phyloP scores from a whole-genome alignment of 2,329 filamentous ascomycete species.

The Ophiocordyceps sinensis region DNA sequence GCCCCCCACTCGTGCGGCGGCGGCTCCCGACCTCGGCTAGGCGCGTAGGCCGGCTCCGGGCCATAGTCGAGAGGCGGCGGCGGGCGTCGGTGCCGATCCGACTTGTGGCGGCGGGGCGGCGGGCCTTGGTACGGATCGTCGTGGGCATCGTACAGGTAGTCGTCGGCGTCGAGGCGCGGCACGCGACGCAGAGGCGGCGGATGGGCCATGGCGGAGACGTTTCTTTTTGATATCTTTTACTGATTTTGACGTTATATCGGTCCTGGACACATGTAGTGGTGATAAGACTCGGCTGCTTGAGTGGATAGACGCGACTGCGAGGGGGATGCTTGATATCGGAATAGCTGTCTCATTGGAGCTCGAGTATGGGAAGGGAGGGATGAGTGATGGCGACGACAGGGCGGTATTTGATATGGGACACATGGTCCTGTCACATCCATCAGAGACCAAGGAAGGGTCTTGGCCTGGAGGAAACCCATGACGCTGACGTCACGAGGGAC shows the following conservation, averaged over 20 bases:
- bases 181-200: constrained; percentile 9
- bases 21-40: constrained; percentile 3
- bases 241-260: no score
- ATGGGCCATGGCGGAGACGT: constrained; percentile 10
- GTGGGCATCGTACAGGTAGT: constrained; percentile 6
- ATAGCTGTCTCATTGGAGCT: no score
- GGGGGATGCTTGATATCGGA: not conserved
- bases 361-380: no score
- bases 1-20: constrained; percentile 1
- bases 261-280: not conserved
- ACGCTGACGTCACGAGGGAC: no score
- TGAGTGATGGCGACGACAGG: no score
- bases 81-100: constrained; percentile 8
- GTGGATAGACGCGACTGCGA: not conserved
- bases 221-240: not conserved
- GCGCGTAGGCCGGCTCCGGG: constrained; percentile 3
- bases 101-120: constrained; percentile 10
- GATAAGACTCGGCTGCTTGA: not conserved
- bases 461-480: no score
- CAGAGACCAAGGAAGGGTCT: no score
- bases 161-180: constrained; percentile 8
- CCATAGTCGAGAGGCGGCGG: constrained; percentile 5
- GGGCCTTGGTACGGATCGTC: not conserved
- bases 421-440: no score
- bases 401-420: no score